Conservation (phyloP, 202 grass and related monocot species). For the Carex arenaria region DNA sequence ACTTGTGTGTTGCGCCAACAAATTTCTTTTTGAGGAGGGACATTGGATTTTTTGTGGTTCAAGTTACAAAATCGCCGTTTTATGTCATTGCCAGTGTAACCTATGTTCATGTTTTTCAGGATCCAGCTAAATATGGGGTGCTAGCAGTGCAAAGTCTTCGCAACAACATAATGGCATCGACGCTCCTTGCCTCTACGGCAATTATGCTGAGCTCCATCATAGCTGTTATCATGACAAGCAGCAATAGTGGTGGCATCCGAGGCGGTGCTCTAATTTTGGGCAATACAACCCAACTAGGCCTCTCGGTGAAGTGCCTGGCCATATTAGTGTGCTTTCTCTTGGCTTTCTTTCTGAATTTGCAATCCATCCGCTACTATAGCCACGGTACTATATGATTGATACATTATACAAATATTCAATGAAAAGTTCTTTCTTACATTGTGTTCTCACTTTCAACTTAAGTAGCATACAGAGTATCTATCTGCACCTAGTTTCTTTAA, state of each 20-base stretch:
- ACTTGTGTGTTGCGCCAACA: neutral
- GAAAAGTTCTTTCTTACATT: neutral
- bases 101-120: neutral
- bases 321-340: slow-evolving; percentile 82
- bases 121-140: slow-evolving; percentile 55
- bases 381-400: slow-evolving; percentile 20
- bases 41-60: too few relatives aligned
- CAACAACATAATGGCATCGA: slow-evolving; percentile 95
- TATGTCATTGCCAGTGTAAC: neutral
- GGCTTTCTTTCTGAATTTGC: slow-evolving; percentile 81
- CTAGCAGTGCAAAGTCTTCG: slow-evolving; percentile 78
- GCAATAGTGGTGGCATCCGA: slow-evolving; percentile 10
- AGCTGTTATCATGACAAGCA: slow-evolving; percentile 52
- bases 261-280: slow-evolving; percentile 29
- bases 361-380: slow-evolving; percentile 93
- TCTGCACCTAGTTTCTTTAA: neutral
- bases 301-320: slow-evolving; percentile 64
- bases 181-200: slow-evolving; percentile 71
- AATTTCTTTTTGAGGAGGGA: neutral
- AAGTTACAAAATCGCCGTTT: too few relatives aligned
- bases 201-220: slow-evolving; percentile 82
- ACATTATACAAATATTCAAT: neutral
- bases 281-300: slow-evolving; percentile 26
- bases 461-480: neutral
- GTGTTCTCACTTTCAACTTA: neutral